A percentile compares a stretch with the other conserved stretches of the same genome.
Evolutionary conservation across 495 filamentous ascomycete species (phyloP).

Genomic region (Daldinia concentrica): DNA sequence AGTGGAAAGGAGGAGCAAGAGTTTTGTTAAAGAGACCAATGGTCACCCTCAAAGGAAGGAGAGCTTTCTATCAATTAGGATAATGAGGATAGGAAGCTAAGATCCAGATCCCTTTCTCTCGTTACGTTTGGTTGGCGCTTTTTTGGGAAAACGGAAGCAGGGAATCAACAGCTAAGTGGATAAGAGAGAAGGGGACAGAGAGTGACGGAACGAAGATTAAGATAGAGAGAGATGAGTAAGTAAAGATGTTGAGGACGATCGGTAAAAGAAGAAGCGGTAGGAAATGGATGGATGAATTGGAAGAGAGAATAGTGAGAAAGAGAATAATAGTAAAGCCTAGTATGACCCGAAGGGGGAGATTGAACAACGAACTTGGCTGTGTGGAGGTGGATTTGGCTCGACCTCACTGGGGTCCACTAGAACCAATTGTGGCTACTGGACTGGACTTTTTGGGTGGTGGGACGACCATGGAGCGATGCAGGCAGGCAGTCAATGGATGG

Average conservation of each 20-base stretch:
- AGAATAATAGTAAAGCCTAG: slow-evolving; percentile 21
- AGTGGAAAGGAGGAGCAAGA: slow-evolving; percentile 25
- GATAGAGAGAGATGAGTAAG: slow-evolving; percentile 45
- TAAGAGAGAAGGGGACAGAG: slow-evolving; percentile 46
- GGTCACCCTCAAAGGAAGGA: slow-evolving; percentile 46
- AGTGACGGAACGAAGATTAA: slow-evolving; percentile 46
- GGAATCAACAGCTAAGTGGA: slow-evolving; percentile 36
- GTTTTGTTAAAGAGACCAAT: slow-evolving; percentile 36
- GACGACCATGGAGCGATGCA: slow-evolving; percentile 48
- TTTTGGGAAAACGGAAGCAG: slow-evolving; percentile 37
- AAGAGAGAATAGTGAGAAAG: slow-evolving; percentile 40
- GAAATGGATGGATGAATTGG: slow-evolving; percentile 49
- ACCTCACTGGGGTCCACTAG: slow-evolving; percentile 7
- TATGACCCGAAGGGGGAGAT: slow-evolving; percentile 30
- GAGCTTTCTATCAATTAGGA: slow-evolving; percentile 46
- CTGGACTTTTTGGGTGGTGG: slow-evolving; percentile 30
- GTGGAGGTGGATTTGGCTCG: slow-evolving; percentile 43
- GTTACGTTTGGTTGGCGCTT: slow-evolving; percentile 14
- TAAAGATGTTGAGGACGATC: slow-evolving; percentile 46
- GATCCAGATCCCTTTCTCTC: slow-evolving; percentile 42
- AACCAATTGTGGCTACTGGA: slow-evolving; percentile 4
- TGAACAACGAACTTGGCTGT: slow-evolving; percentile 34
- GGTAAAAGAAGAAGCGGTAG: slow-evolving; percentile 46
- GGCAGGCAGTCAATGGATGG: slow-evolving; percentile 42
- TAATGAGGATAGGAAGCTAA: slow-evolving; percentile 42